phyloP scores from a whole-genome alignment of 148 eudicot genomes.

The Nepenthes mirabilis region DNA sequence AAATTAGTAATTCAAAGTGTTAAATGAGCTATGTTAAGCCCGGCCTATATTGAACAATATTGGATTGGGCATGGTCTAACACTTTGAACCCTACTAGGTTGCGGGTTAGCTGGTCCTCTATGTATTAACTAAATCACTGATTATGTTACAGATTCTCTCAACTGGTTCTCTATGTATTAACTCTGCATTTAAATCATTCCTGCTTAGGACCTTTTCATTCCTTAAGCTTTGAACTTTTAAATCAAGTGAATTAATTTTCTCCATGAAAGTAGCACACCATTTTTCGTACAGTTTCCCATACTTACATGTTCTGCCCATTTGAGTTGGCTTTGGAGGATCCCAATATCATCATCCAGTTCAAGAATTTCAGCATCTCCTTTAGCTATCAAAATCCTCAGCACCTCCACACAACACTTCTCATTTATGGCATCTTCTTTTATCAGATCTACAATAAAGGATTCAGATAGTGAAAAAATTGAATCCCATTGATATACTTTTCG shows the following conservation, averaged over 20 bases:
- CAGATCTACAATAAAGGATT: constrained; percentile 23
- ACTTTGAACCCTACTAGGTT: too few relatives aligned
- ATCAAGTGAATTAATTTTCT: constrained; percentile 28
- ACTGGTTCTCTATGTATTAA: constrained; percentile 19
- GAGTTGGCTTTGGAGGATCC: constrained; percentile 43
- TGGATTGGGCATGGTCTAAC: too few relatives aligned
- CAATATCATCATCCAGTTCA: constrained; percentile 56
- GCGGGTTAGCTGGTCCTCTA: too few relatives aligned
- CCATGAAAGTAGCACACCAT: constrained; percentile 27
- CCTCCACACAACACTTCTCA: constrained; percentile 43
- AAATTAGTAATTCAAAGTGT: too few relatives aligned
- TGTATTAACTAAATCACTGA: constrained; percentile 18
- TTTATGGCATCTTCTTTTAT: constrained; percentile 40
- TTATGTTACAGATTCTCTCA: constrained; percentile 33
- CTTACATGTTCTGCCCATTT: constrained; percentile 28
- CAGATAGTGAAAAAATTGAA: too few relatives aligned
- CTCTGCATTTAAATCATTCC: constrained; percentile 6
- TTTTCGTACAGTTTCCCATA: constrained; percentile 31
- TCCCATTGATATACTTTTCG: too few relatives aligned
- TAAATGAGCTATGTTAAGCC: too few relatives aligned
- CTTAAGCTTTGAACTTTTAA: constrained; percentile 19
- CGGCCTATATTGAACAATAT: too few relatives aligned
- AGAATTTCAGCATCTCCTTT: constrained; percentile 54
- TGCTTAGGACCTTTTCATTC: constrained; percentile 13
- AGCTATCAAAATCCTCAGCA: constrained; percentile 25